These are phyloP conservation scores for Ascochyta viciae-villosae DNA, from an alignment of 2,329 filamentous ascomycete species.

Conservation along the genomic window DNA sequence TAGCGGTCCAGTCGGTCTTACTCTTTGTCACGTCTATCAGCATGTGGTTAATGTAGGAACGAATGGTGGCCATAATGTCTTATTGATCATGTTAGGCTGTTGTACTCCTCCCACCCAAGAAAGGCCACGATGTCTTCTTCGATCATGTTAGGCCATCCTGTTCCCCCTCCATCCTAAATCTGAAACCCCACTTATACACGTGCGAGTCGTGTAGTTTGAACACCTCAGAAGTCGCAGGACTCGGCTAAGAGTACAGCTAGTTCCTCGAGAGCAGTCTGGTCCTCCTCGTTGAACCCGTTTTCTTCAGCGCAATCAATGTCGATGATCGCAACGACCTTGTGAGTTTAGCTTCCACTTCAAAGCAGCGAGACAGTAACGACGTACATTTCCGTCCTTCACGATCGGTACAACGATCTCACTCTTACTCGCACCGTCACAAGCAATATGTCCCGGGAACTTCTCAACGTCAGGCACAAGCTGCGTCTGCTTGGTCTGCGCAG, in stretches of 20 bases:
- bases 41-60: neutral
- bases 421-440: conserved; percentile 76
- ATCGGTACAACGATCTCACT: conserved; percentile 87
- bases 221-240: conserved; percentile 42
- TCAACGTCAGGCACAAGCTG: conserved; percentile 75
- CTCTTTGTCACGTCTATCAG: neutral
- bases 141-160: conserved; percentile 18
- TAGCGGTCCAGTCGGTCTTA: neutral
- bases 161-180: neutral
- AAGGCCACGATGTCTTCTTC: conserved; percentile 16
- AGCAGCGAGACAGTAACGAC: conserved; percentile 11
- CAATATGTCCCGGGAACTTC: conserved; percentile 79
- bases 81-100: conserved; percentile 21
- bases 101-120: neutral
- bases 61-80: conserved; percentile 12
- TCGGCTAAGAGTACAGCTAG: conserved; percentile 53
- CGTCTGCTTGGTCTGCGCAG: conserved; percentile 66
- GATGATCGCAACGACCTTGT: conserved; percentile 72
- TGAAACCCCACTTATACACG: neutral
- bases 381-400: conserved; percentile 57
- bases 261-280: conserved; percentile 70
- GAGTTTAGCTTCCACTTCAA: conserved; percentile 25
- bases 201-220: neutral
- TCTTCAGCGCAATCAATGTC: conserved; percentile 77
- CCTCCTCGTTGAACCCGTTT: conserved; percentile 72